Evolutionary conservation across 1,284 basidiomycete genomes (phyloP).

Genomic region (Mycosarcoma mackinlayi): DNA sequence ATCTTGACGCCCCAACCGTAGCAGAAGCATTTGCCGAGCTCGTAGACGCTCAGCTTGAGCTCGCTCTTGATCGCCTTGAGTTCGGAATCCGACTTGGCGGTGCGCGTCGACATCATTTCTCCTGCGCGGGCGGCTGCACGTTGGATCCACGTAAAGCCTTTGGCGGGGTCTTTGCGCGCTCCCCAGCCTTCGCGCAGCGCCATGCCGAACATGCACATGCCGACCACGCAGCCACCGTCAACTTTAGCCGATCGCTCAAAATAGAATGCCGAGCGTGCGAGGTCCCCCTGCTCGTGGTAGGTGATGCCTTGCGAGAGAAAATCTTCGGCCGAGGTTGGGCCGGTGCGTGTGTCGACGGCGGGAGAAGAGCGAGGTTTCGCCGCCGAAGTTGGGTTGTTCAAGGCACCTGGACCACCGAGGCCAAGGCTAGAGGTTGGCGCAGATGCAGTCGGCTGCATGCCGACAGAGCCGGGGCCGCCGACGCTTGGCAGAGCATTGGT

Average conservation of each 20-base stretch:
- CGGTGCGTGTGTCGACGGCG: constrained; percentile 48
- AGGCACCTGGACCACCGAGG: neutral
- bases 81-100: constrained; percentile 68
- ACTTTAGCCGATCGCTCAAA: constrained; percentile 83
- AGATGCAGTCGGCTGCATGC: constrained; percentile 28
- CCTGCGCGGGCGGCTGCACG: constrained; percentile 83
- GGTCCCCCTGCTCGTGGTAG: constrained; percentile 81
- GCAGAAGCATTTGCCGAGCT: constrained; percentile 90
- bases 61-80: constrained; percentile 74
- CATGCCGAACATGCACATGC: constrained; percentile 92
- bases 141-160: constrained; percentile 84
- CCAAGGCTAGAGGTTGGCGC: constrained; percentile 11
- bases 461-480: constrained; percentile 7
- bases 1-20: constrained; percentile 88
- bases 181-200: constrained; percentile 91
- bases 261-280: constrained; percentile 78
- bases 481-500: constrained; percentile 12
- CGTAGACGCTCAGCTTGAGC: constrained; percentile 87
- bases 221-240: constrained; percentile 83
- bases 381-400: neutral
- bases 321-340: constrained; percentile 53
- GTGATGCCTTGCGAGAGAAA: constrained; percentile 74
- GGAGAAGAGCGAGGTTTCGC: constrained; percentile 28
- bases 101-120: constrained; percentile 76
- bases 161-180: constrained; percentile 74